Base-by-base conservation (phyloP, 2,329 filamentous ascomycete genomes). In the Fusarium graminum region DNA sequence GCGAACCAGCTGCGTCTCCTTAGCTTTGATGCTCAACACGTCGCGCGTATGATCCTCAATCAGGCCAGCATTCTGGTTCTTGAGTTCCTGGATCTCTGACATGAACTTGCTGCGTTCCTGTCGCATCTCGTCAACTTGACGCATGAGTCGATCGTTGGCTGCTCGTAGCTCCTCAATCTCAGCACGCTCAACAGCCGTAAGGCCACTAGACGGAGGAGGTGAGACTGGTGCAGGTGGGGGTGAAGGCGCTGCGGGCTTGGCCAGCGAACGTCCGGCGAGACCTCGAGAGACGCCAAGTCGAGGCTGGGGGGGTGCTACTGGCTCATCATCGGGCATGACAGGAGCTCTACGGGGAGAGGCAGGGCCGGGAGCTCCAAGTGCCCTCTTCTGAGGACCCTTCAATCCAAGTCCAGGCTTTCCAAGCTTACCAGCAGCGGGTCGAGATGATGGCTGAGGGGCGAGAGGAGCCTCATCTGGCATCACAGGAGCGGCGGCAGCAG, bases 1-100 rank as follows among this genome's bases (percentile, higher is more conserved):
- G 42, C 95, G 90, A 11, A 98, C 94, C 7, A 99, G 86, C 73
- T 99, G 95, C 4, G 95, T 98, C 78, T 99, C 95, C 79, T 99
- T 99, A 14, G 95, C 95, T 78, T 98, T 98, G 80, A 99, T 96
- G 71, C 93, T 95, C 40, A 99, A 84, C 0, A 97, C 93, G 73
- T 99, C 94, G 45, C 94, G 87, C 0, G 95, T 99, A 77, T 98
- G 94, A 73, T 98, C 94, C 79, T 99, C 95, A 63, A 99, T 99
- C 32, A 99, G 84, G 65, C 95, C 91, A 25, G 95, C 95, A 74
- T 99, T 99, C 76, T 97, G 93, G 73, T 97, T 96, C 80, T 97
- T 96, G 29, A 99, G 85, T 78, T 98, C 95, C 70, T 94, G 91
- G 40, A 98, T 90, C 76, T 97, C 93, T 0, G 93, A 95, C 60